A percentile compares a stretch with the other conserved stretches of the same genome.
Conservation (phyloP, 371 early-diverging fungal species). For the Mortierella sp. region DNA sequence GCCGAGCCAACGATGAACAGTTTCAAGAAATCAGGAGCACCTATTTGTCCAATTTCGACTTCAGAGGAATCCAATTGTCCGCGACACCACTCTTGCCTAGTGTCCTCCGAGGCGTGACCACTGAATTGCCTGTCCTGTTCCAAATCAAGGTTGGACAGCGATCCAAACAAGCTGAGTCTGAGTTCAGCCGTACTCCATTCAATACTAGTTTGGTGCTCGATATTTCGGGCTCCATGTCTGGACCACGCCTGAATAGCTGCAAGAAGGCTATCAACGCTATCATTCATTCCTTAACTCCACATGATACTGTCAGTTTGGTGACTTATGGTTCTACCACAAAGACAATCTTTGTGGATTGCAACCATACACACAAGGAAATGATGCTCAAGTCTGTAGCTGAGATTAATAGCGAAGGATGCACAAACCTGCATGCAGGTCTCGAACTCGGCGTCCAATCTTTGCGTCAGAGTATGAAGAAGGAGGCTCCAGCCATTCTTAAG, state of each 20-base stretch:
- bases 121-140: conserved; percentile 34
- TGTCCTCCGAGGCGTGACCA: conserved; percentile 35
- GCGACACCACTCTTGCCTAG: conserved; percentile 37
- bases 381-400: conserved; percentile 26
- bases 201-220: conserved; percentile 38
- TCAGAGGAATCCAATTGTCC: conserved; percentile 26
- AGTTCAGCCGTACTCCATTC: conserved; percentile 34
- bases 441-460: conserved; percentile 27
- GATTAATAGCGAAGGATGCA: conserved; percentile 16
- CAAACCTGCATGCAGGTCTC: conserved; percentile 27
- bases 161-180: conserved; percentile 9
- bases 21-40: conserved; percentile 27
- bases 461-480: conserved; percentile 30
- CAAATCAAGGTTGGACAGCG: conserved; percentile 41
- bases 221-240: conserved; percentile 31
- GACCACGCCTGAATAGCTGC: conserved; percentile 24
- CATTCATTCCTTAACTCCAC: conserved; percentile 20
- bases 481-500: conserved; percentile 8
- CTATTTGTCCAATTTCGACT: conserved; percentile 39
- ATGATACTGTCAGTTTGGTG: conserved; percentile 41
- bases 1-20: conserved; percentile 21
- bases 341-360: conserved; percentile 41
- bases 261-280: conserved; percentile 32
- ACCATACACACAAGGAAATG: conserved; percentile 25
- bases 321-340: conserved; percentile 19